Evolutionary conservation across 345 rosid species (phyloP).

Genomic region (Aegle marmelos): DNA sequence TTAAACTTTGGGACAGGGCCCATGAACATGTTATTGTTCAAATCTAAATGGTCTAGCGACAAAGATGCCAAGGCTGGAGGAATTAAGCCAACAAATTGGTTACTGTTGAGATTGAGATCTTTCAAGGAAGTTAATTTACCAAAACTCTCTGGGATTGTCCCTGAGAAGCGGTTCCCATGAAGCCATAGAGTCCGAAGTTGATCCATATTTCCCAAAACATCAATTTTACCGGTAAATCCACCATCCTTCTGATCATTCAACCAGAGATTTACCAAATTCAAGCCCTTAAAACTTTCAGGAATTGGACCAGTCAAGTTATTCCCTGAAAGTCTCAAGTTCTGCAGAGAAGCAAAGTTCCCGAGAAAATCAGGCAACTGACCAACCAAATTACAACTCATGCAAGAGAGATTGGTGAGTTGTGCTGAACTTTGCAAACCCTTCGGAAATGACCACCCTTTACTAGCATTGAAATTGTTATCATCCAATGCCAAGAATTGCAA

Average conservation of each 20-base stretch:
- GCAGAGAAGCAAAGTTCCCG: conserved; percentile 48
- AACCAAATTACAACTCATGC: conserved; percentile 60
- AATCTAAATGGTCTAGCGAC: conserved; percentile 46
- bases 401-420: conserved; percentile 56
- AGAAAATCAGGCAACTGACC: conserved; percentile 70
- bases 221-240: conserved; percentile 56
- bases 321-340: conserved; percentile 45
- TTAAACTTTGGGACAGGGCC: conserved; percentile 65
- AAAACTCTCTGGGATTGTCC: conserved; percentile 55
- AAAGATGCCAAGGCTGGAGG: conserved; percentile 50
- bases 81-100: conserved; percentile 56
- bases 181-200: conserved; percentile 63
- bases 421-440: conserved; percentile 40
- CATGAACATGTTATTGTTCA: conserved; percentile 71
- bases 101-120: conserved; percentile 59
- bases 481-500: conserved; percentile 64
- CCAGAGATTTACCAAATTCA: conserved; percentile 54
- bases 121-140: conserved; percentile 49
- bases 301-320: conserved; percentile 55
- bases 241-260: conserved; percentile 54
- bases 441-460: conserved; percentile 67
- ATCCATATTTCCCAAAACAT: conserved; percentile 50
- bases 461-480: conserved; percentile 48
- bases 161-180: conserved; percentile 73
- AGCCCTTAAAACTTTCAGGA: conserved; percentile 44